Evolutionary conservation across 805 yeast genomes (phyloP).

Genomic region (Cyberlindnera subsufficiens): DNA sequence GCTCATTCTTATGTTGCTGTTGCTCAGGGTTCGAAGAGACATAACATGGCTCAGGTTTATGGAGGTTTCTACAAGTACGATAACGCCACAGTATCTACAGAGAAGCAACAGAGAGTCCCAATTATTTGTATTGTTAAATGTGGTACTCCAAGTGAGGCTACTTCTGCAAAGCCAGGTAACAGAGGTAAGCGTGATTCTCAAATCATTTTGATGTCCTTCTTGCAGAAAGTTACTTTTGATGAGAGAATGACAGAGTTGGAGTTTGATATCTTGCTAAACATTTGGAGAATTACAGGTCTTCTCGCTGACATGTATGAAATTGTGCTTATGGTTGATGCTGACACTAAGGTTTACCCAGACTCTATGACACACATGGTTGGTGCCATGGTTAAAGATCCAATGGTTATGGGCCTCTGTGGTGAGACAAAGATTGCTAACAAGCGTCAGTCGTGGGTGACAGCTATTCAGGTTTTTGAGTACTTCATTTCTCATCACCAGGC

Average conservation of each 20-base stretch:
- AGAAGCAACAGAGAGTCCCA: slow-evolving; percentile 84
- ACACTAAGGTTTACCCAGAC: slow-evolving; percentile 83
- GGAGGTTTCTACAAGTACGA: slow-evolving; percentile 91
- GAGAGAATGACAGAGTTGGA: slow-evolving; percentile 93
- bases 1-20: slow-evolving; percentile 92
- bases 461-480: slow-evolving; percentile 90
- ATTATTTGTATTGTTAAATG: slow-evolving; percentile 75
- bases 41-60: slow-evolving; percentile 95
- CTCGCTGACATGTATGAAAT: slow-evolving; percentile 80
- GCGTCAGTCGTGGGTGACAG: slow-evolving; percentile 79
- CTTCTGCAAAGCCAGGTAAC: slow-evolving; percentile 77
- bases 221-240: slow-evolving; percentile 82
- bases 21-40: slow-evolving; percentile 90
- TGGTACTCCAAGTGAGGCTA: slow-evolving; percentile 78
- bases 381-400: slow-evolving; percentile 81
- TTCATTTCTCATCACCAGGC: slow-evolving; percentile 92
- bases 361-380: slow-evolving; percentile 86
- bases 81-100: slow-evolving; percentile 64
- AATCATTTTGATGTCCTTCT: slow-evolving; percentile 81
- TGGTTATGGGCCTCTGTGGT: slow-evolving; percentile 90
- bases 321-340: slow-evolving; percentile 92
- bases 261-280: slow-evolving; percentile 64
- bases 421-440: slow-evolving; percentile 90
- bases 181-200: slow-evolving; percentile 97
- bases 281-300: slow-evolving; percentile 81